Base-by-base conservation (phyloP, 768 basidiomycete species). In the Calvatia gigantea region DNA sequence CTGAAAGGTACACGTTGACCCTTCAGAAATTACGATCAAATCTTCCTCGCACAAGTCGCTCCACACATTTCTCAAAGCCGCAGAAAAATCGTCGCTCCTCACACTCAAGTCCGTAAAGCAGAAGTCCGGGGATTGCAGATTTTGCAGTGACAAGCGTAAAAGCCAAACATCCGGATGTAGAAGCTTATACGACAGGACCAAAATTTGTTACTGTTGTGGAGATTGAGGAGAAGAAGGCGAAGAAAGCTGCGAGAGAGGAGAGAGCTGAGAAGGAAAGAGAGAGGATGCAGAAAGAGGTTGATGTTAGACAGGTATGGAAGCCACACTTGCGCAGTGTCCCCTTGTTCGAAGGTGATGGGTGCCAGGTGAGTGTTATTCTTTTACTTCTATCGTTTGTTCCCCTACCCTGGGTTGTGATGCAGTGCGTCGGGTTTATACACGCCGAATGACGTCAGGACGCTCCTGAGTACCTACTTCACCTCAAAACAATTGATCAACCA, bases 1-100 rank as follows among this genome's bases (percentile, higher is more conserved):
- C 42, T 9, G 57, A 62, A 37, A 58, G 57, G 73, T 64, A 59
- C 73, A 64, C 60, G 69, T 65, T 6, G 68, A 69, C 44, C 62
- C 73, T 4, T 68, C 72, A 4, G 76, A 77, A 38, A 79, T 89
- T 56, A 89, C 81, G 61, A 87, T 95, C 67, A 93, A 89, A 61
- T 78, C 86, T 8, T 93, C 91, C 1, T 78, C 79, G 1, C 81
- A 85, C 73, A 97, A 94, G 69, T 90, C 91, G 8, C 76, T 95
- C 17, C 79, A 85, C 1, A 78, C 86, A 1, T 94, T 96, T 73
- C 76, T 97, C 62, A 94, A 89, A 66, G 64, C 80, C 15, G 75
- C 80, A 15, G 89, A 91, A 58, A 95, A 95, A 65, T 81, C 84
- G 6, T 79, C 79, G 0, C 67, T 97, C 21, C 63, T 96, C 33